A percentile compares a stretch with the other conserved stretches of the same genome.
These are phyloP conservation scores for Tetradesmus obliquus DNA, from an alignment of 139 green algal species.

Conservation along the genomic window DNA sequence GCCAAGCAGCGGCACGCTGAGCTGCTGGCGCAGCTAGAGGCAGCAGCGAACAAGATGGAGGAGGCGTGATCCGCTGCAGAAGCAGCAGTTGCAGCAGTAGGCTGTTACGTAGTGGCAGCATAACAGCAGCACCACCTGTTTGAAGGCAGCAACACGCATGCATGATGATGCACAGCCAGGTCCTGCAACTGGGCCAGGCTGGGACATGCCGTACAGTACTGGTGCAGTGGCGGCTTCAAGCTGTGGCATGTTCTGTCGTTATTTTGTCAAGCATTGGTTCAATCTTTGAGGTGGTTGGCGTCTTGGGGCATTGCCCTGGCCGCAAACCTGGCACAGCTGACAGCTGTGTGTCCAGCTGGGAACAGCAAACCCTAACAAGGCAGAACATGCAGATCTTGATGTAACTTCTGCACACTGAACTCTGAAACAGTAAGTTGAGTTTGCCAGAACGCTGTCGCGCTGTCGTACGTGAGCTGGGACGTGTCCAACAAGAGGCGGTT, in stretches of 20 bases:
- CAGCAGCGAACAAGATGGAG: conserved; percentile 23
- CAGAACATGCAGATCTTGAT: not conserved
- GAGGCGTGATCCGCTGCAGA: not conserved
- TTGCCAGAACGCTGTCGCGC: too few species aligned
- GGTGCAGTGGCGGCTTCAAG: not conserved
- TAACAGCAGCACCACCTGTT: not conserved
- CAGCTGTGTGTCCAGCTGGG: not conserved
- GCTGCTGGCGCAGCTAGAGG: conserved; percentile 47
- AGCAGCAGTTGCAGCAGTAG: not conserved
- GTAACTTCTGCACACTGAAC: not conserved
- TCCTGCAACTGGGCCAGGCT: not conserved
- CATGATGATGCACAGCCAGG: not conserved
- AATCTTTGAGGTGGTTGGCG: not conserved
- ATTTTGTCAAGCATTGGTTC: not conserved
- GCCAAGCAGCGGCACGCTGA: conserved; percentile 59
- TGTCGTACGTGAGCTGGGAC: too few species aligned
- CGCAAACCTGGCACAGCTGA: not conserved
- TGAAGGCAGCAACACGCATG: not conserved
- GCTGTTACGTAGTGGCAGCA: not conserved
- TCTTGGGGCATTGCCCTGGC: not conserved
- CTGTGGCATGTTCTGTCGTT: not conserved
- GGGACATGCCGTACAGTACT: not conserved
- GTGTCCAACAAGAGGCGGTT: too few species aligned
- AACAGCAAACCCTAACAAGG: not conserved
- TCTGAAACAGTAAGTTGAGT: too few species aligned